Base-by-base conservation (phyloP, 179 eudicot species). In the Silene coronaria region DNA sequence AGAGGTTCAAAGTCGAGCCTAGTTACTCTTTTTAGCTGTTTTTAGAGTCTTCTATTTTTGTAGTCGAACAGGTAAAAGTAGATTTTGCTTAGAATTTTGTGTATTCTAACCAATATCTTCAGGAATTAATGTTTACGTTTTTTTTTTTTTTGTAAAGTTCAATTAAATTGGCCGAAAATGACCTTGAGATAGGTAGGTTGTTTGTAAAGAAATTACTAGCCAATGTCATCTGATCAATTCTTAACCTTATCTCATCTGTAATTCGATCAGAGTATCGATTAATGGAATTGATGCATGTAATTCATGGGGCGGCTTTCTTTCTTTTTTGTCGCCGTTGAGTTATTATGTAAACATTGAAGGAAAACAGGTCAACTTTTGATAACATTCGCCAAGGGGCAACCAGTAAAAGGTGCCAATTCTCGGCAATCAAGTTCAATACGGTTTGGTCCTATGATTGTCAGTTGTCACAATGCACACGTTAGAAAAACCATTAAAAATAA, bases 11-110 rank as follows among this genome's bases (percentile, higher is more conserved):
- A 45, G 22, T 63, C 14, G 46, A 78, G 75, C 73, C 67, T 66
- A 57, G 16, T 75, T 67, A 70, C 75, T 75, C 34, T 61, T 22
- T 34, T 81, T 57, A 62, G 22, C 28, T 4, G 3, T 61, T 62
- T 12, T 79, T 75, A 76, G 73, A 51, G 57, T 26, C 12, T 32
- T n/a, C 61, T 76, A 23, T 57, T 81, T 75, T 75, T 24, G 46
- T 51, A 26, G 21, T 67, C 23, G n/a, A 67, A 67, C 67, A 67
- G 61, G 34, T 71, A 51, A 73, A 51, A 73, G 72, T 73, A 77
- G 78, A 64, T 65, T 71, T 71, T 58, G 66, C 72, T 24, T 58
- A 81, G 70, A 48, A 24, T 48, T 75, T 66, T 72, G 42, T 82
- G 79, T 75, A 75, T 32, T 67, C 21, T 78, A 30, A 59, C 26